Evolutionary conservation across 768 basidiomycete genomes (phyloP), one percentile per base, ranked within the genome.

Genomic region (Agrocybe praecox): DNA sequence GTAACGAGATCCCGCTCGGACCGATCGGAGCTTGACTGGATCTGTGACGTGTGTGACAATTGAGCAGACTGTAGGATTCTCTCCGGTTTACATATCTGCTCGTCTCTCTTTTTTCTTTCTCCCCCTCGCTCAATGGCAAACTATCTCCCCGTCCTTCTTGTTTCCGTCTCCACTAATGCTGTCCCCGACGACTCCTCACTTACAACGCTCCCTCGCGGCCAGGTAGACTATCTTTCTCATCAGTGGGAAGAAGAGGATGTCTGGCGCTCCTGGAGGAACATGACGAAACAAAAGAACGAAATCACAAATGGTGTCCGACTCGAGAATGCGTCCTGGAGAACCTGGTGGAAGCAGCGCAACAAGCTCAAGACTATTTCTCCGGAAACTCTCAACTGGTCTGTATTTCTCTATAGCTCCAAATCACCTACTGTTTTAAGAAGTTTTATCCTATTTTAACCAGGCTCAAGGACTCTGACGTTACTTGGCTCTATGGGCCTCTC

Each of bases 341-440:
- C 96, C 1, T 99, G 96, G 96, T 98, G 96, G 89, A 98, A 98
- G 76, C 96, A 98, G 82, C 80, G 96, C 60, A 97, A 97, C 66
- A 92, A 95, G 62, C 83, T 99, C 59, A 92, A 89, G 77, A 99
- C 96, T 0, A 82, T 99, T 69, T 90, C 88, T 22, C 96, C 96
- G 56, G 97, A 99, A 78, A 97, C 96, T 3, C 85, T 99, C 65
- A 99, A 99, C 72, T 99, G 96, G 96, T 98, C 67, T 66, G 90
- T 73, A 24, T 23, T 29, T 24, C 42, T 43, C 19, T 24, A 57
- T 48, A 33, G 42, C 55, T 43, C 52, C 5, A 57, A 43, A 52
- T 57, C 45, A 49, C 18, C 49, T 46, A 34, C 36, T 42, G 53
- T 56, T 61, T 32, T 60, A 46, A 58, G 57, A 54, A 52, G 34